These are phyloP conservation scores for Leccinum sublutescens DNA, from an alignment of 768 basidiomycete species.

Conservation along the genomic window DNA sequence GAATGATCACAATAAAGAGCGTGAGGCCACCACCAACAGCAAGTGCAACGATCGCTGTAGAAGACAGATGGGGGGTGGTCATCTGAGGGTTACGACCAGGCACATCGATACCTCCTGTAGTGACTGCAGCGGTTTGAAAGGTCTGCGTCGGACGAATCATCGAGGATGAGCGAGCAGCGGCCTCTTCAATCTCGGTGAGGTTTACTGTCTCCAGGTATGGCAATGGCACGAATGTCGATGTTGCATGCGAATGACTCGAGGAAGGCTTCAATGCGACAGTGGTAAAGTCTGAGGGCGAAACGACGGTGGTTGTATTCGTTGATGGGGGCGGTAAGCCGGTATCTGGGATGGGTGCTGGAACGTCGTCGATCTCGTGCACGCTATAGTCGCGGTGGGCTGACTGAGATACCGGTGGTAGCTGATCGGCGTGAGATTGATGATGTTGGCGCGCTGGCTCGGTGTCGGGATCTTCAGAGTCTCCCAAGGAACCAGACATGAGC, in stretches of 20 bases:
- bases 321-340: conserved; percentile 32
- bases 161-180: conserved; percentile 13
- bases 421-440: conserved; percentile 8
- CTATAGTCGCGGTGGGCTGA: conserved; percentile 24
- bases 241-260: conserved; percentile 7
- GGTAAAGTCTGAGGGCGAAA: conserved; percentile 9
- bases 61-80: conserved; percentile 39
- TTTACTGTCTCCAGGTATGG: conserved; percentile 28
- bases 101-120: conserved; percentile 1
- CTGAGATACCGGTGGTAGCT: conserved; percentile 13
- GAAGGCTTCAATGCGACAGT: conserved; percentile 22
- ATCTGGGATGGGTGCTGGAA: conserved; percentile 31
- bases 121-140: not conserved
- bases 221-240: conserved; percentile 27
- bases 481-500: conserved; percentile 10
- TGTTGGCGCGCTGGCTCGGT: conserved; percentile 1
- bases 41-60: conserved; percentile 50
- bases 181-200: conserved; percentile 23
- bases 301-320: conserved; percentile 6
- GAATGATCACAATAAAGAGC: conserved; percentile 46
- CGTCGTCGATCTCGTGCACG: conserved; percentile 28
- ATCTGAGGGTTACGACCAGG: conserved; percentile 11
- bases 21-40: conserved; percentile 51
- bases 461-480: not conserved
- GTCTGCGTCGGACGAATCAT: conserved; percentile 5